Conservation (phyloP, 2,329 filamentous ascomycete genomes). For the Calonectria ilicicola region DNA sequence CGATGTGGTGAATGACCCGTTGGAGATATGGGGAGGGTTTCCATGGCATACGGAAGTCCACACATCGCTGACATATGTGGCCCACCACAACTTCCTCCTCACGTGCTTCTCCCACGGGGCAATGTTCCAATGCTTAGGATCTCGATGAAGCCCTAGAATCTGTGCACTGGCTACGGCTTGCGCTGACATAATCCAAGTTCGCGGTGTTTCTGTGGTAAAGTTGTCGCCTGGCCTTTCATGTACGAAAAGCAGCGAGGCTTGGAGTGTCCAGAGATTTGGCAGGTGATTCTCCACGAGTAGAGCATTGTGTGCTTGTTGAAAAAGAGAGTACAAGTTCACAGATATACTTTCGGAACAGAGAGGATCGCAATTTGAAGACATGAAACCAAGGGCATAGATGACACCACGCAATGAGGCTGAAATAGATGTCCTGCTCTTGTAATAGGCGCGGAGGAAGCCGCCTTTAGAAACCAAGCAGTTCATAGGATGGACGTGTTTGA, state of each 20-base stretch:
- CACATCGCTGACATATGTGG: constrained; percentile 47
- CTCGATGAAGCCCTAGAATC: constrained; percentile 51
- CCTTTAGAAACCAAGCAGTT: constrained; percentile 51
- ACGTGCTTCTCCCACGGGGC: constrained; percentile 47
- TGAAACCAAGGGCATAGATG: constrained; percentile 29
- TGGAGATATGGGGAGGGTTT: constrained; percentile 51
- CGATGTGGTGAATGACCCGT: constrained; percentile 48
- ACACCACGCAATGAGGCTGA: constrained; percentile 51
- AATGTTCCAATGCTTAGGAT: constrained; percentile 50
- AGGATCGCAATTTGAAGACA: constrained; percentile 2
- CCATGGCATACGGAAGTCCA: constrained; percentile 55
- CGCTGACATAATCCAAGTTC: constrained; percentile 51
- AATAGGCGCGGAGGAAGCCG: constrained; percentile 47
- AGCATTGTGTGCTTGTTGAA: constrained; percentile 46
- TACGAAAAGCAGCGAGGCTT: constrained; percentile 51
- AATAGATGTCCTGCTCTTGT: constrained; percentile 43
- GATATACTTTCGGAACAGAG: constrained; percentile 42
- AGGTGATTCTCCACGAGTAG: constrained; percentile 52
- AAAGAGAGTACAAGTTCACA: constrained; percentile 44
- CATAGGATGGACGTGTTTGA: constrained; percentile 52
- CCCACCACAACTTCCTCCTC: constrained; percentile 52
- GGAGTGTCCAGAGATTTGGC: constrained; percentile 51
- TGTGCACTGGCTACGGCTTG: constrained; percentile 52
- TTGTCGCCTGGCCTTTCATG: constrained; percentile 52
- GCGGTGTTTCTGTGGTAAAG: constrained; percentile 52